Percentiles rank a stretch among this genome's conserved stretches.
Conservation (phyloP, 805 yeast genomes). For the Yarrowia porcina region DNA sequence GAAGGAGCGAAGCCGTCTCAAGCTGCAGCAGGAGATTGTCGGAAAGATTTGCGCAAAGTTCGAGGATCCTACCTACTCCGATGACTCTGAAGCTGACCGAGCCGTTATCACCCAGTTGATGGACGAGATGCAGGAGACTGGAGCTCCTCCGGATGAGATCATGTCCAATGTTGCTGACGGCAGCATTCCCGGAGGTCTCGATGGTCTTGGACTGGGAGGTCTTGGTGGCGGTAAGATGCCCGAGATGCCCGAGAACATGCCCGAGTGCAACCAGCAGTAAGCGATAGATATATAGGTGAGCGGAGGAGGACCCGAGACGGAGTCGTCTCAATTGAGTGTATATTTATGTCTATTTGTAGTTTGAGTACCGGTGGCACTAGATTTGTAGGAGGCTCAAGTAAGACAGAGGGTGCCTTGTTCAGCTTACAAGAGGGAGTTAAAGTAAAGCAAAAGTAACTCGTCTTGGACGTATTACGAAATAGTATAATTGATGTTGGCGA, state of each 20-base stretch:
- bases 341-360: background rate
- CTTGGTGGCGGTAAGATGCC: conserved; percentile 28
- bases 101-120: conserved; percentile 55
- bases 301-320: background rate
- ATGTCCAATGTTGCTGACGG: conserved; percentile 54
- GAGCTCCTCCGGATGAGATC: conserved; percentile 76
- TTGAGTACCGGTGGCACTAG: too few species aligned
- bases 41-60: conserved; percentile 59
- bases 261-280: conserved; percentile 26
- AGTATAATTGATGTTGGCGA: too few species aligned
- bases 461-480: too few species aligned
- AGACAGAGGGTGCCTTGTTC: background rate
- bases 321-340: conserved; percentile 13
- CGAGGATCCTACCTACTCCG: conserved; percentile 62
- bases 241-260: conserved; percentile 26
- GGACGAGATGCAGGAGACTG: conserved; percentile 62
- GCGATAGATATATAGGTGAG: conserved; percentile 11
- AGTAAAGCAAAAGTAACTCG: too few species aligned
- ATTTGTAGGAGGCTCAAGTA: too few species aligned
- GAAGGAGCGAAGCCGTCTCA: conserved; percentile 53
- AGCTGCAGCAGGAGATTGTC: conserved; percentile 60
- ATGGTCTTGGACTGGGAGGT: conserved; percentile 30
- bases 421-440: too few species aligned
- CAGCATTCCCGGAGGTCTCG: conserved; percentile 40
- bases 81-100: conserved; percentile 44